Percentiles rank a stretch among this genome's conserved stretches.
These are phyloP conservation scores for Penicillium frequentans DNA, from an alignment of 2,329 filamentous ascomycete species.

Conservation along the genomic window DNA sequence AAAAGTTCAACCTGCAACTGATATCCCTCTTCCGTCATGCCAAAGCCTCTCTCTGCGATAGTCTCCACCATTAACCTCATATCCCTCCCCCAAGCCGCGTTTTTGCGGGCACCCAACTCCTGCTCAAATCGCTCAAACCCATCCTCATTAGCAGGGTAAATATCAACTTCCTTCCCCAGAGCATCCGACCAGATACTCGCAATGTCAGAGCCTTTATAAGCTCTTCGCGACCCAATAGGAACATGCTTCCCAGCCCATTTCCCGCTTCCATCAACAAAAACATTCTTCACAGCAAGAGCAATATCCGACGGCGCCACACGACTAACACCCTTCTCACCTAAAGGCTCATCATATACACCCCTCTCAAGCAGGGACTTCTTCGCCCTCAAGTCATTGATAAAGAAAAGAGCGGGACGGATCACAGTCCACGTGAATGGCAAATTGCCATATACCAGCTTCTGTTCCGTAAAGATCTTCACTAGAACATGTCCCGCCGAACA, in stretches of 20 bases:
- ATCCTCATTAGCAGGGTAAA: not conserved
- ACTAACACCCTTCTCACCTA: not conserved
- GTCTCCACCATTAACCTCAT: not conserved
- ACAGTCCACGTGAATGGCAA: not conserved
- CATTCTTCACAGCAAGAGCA: constrained; percentile 1
- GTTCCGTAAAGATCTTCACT: not conserved
- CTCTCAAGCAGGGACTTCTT: not conserved
- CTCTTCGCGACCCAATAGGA: not conserved
- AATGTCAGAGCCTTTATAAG: constrained; percentile 1
- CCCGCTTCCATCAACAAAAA: not conserved
- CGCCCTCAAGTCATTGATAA: not conserved
- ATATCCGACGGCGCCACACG: not conserved
- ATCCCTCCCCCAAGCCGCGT: not conserved
- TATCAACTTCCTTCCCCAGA: not conserved
- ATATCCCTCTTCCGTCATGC: not conserved
- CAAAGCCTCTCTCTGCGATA: not conserved
- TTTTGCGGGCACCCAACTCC: not conserved
- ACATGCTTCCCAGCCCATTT: not conserved
- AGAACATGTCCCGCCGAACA: not conserved
- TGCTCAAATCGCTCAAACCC: not conserved
- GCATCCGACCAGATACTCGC: not conserved
- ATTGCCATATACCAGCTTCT: not conserved
- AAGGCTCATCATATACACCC: not conserved
- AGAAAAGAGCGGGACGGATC: not conserved
- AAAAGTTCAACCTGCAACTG: not conserved